A percentile compares a stretch with the other conserved stretches of the same genome.
These are phyloP conservation scores for Phoenix roebelenii DNA, from an alignment of 176 grass and related monocot genomes.

Conservation along the genomic window DNA sequence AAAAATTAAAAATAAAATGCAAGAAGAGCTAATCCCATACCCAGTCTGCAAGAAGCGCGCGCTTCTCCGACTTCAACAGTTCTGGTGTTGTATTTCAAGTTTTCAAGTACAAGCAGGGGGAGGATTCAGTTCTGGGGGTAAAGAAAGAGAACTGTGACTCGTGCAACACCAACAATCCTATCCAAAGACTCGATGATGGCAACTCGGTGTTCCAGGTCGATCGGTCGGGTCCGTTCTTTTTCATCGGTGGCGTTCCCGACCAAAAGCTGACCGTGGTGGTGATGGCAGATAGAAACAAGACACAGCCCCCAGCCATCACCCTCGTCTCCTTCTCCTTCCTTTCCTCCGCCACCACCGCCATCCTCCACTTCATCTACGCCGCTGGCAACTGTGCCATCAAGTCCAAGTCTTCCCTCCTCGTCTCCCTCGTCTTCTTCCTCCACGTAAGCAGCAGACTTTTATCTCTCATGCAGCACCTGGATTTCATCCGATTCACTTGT, in stretches of 20 bases:
- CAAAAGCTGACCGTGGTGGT: constrained; percentile 37
- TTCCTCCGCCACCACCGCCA: background rate
- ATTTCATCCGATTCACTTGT: too few species aligned
- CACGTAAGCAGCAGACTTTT: too few species aligned
- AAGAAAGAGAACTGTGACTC: constrained; percentile 23
- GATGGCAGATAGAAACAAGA: background rate
- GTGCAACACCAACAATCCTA: constrained; percentile 28
- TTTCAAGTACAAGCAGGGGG: constrained; percentile 39
- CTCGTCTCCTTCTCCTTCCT: background rate
- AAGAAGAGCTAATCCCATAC: too few species aligned
- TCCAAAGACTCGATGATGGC: constrained; percentile 22
- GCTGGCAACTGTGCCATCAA: too few species aligned
- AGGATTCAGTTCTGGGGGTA: constrained; percentile 31
- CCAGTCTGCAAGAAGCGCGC: too few species aligned
- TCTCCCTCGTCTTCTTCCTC: too few species aligned
- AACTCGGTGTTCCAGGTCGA: constrained; percentile 20
- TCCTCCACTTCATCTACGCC: too few species aligned
- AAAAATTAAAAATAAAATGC: too few species aligned
- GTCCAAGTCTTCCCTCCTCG: too few species aligned
- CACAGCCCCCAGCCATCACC: background rate
- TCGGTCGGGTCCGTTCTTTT: constrained; percentile 28
- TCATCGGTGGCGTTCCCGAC: constrained; percentile 27
- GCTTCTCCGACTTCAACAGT: too few species aligned
- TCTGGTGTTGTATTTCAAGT: constrained; percentile 5
- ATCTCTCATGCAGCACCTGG: too few species aligned